Conservation (phyloP, 495 filamentous ascomycete genomes). For the Tuber aestivum region DNA sequence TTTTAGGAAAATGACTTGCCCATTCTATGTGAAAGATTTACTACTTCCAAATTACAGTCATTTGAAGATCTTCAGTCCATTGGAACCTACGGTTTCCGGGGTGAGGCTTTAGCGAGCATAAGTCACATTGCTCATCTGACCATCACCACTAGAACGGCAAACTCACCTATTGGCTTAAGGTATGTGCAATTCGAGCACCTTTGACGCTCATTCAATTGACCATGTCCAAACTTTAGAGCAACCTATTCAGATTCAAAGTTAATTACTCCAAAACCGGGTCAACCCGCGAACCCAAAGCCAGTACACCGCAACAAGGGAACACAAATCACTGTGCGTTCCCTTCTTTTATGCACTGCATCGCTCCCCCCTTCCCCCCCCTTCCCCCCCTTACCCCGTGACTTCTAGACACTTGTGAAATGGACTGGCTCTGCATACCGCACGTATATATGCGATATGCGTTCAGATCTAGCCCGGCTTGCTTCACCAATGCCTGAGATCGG, state of each 20-base stretch:
- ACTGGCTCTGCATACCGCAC: conserved; percentile 6
- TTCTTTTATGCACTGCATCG: not conserved
- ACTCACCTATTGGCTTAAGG: conserved; percentile 82
- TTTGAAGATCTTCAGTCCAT: conserved; percentile 93
- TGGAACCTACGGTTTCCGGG: conserved; percentile 92
- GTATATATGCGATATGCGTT: not conserved
- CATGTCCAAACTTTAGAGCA: conserved; percentile 47
- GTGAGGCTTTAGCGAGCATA: conserved; percentile 95
- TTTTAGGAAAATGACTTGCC: conserved; percentile 77
- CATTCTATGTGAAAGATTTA: conserved; percentile 94
- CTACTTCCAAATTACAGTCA: conserved; percentile 88
- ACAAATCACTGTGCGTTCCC: conserved; percentile 69
- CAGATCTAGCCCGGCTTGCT: conserved; percentile 19
- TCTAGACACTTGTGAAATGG: conserved; percentile 10
- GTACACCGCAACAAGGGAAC: conserved; percentile 89
- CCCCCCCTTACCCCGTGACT: not conserved
- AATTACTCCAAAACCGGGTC: conserved; percentile 82
- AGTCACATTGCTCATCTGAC: conserved; percentile 96
- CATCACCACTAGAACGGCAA: conserved; percentile 87
- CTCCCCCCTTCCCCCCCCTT: not conserved
- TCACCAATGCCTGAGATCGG: not conserved
- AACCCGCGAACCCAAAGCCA: conserved; percentile 79
- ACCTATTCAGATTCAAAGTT: conserved; percentile 81
- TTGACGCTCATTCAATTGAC: conserved; percentile 8
- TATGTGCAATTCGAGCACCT: conserved; percentile 8